Percentiles rank a stretch among this genome's conserved stretches.
These are phyloP conservation scores for Tricholoma bakamatsutake DNA, from an alignment of 768 basidiomycete genomes.

Conservation along the genomic window DNA sequence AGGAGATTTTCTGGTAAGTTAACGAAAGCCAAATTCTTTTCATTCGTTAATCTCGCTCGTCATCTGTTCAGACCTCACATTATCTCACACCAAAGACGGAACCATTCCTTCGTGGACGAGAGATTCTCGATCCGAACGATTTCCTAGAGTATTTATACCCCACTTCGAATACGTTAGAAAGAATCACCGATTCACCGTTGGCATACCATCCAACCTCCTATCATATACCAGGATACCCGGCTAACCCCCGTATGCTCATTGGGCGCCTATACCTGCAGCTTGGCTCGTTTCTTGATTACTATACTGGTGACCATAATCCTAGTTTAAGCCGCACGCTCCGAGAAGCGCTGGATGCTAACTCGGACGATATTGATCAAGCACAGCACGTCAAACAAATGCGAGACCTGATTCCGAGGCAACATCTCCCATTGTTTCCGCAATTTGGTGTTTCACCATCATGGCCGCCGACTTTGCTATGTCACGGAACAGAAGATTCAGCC, in stretches of 20 bases:
- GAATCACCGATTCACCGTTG: slow-evolving; percentile 37
- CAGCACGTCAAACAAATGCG: slow-evolving; percentile 3
- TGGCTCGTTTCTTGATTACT: slow-evolving; percentile 54
- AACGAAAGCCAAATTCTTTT: slow-evolving; percentile 10
- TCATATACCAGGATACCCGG: slow-evolving; percentile 51
- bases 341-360: slow-evolving; percentile 9
- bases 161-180: slow-evolving; percentile 14
- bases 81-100: slow-evolving; percentile 42
- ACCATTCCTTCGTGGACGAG: slow-evolving; percentile 50
- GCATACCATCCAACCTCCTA: slow-evolving; percentile 39
- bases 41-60: not conserved
- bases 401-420: slow-evolving; percentile 21
- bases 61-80: slow-evolving; percentile 37
- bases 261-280: slow-evolving; percentile 53
- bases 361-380: not conserved
- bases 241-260: slow-evolving; percentile 57
- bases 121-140: slow-evolving; percentile 43
- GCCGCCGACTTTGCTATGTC: slow-evolving; percentile 42
- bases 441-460: slow-evolving; percentile 29
- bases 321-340: slow-evolving; percentile 44
- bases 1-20: slow-evolving; percentile 46
- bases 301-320: slow-evolving; percentile 39
- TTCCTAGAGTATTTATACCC: slow-evolving; percentile 47
- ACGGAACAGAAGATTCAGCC: slow-evolving; percentile 43
- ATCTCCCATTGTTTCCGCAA: slow-evolving; percentile 40